Percentiles rank a stretch among this genome's conserved stretches.
Conservation (phyloP, 495 filamentous ascomycete species). For the Zalerion maritima region DNA sequence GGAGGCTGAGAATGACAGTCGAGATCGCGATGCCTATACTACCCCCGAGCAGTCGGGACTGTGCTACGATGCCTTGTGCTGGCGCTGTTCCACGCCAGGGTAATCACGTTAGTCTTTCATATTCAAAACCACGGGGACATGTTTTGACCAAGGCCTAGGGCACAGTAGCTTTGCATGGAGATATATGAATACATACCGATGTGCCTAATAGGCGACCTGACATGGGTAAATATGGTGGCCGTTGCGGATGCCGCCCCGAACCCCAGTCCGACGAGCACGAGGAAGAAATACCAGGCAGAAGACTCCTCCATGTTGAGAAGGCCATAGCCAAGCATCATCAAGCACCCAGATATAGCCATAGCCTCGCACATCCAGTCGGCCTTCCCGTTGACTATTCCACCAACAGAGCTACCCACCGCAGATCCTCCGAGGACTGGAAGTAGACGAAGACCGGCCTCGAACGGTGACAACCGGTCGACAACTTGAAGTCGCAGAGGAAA, state of each 20-base stretch:
- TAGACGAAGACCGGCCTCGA: conserved; percentile 41
- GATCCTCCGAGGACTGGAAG: conserved; percentile 37
- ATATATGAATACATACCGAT: conserved; percentile 16
- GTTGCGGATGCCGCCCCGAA: conserved; percentile 27
- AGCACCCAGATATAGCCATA: conserved; percentile 14
- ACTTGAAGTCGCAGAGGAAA: conserved; percentile 45
- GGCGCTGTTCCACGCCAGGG: conserved; percentile 16
- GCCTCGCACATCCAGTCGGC: conserved; percentile 21
- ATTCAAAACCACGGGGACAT: background rate
- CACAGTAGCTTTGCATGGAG: conserved; percentile 2
- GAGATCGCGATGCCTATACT: conserved; percentile 37
- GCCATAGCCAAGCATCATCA: conserved; percentile 26
- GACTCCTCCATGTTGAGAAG: conserved; percentile 21
- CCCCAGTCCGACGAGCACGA: conserved; percentile 30
- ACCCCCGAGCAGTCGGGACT: conserved; percentile 36
- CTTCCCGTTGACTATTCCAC: conserved; percentile 21
- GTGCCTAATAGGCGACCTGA: conserved; percentile 20
- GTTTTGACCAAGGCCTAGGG: background rate
- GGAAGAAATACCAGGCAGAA: no score
- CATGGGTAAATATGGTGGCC: conserved; percentile 19
- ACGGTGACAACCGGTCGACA: conserved; percentile 32
- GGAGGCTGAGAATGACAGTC: conserved; percentile 26
- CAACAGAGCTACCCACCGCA: conserved; percentile 31
- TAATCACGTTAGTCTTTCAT: background rate
- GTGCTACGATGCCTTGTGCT: conserved; percentile 36